Evolutionary conservation across 2,329 filamentous ascomycete species (phyloP).

Genomic region (Sordariomycetes sp.): DNA sequence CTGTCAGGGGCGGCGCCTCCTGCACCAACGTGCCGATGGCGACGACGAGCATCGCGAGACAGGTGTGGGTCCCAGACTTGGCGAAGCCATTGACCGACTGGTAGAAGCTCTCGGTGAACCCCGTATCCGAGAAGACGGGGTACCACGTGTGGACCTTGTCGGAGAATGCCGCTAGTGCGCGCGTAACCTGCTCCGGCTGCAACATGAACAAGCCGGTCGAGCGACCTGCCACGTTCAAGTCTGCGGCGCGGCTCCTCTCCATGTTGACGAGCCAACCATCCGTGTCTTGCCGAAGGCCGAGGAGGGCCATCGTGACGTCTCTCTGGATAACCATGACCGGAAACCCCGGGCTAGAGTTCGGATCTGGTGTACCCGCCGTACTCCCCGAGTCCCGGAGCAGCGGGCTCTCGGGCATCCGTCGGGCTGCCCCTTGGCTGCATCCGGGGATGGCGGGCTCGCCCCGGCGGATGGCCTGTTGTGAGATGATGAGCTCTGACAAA

Average conservation of each 20-base stretch:
- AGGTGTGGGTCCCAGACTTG: constrained; percentile 10
- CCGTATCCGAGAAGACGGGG: constrained; percentile 11
- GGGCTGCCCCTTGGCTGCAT: too few relatives aligned
- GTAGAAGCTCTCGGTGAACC: constrained; percentile 11
- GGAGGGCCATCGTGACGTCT: background rate
- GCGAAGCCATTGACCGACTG: constrained; percentile 9
- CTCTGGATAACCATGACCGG: background rate
- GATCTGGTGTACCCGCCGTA: background rate
- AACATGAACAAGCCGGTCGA: constrained; percentile 8
- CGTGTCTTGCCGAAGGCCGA: background rate
- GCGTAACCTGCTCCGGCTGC: constrained; percentile 10
- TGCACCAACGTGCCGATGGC: constrained; percentile 12
- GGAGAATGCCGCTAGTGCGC: constrained; percentile 12
- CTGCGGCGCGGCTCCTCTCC: background rate
- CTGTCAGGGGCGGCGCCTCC: constrained; percentile 6
- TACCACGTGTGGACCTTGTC: constrained; percentile 14
- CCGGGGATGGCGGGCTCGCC: background rate
- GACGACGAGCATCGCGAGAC: constrained; percentile 13
- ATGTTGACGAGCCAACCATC: background rate
- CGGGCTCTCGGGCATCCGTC: background rate
- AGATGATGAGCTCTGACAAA: background rate
- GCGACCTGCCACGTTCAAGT: background rate
- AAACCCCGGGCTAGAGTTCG: background rate
- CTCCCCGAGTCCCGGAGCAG: background rate
- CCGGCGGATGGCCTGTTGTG: background rate